A percentile compares a stretch with the other conserved stretches of the same genome.
phyloP scores from a whole-genome alignment of 2,329 filamentous ascomycete genomes.

The Penicillium paneum region DNA sequence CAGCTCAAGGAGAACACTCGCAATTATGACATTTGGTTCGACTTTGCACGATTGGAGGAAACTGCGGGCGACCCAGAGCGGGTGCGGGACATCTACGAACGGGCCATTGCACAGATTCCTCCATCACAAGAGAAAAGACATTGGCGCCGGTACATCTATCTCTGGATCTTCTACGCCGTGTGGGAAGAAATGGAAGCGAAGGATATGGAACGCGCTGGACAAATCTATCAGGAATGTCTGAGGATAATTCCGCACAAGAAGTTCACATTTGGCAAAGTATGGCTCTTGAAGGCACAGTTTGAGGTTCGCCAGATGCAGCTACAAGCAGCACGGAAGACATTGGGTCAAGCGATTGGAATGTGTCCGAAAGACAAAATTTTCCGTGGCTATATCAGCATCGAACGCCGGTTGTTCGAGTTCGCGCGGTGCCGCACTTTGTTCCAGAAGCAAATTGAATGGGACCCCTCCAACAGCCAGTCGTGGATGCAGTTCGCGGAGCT shows the following conservation, averaged over 20 bases:
- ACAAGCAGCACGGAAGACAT: constrained; percentile 74
- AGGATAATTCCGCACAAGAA: constrained; percentile 89
- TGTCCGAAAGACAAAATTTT: constrained; percentile 96
- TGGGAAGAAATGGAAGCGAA: constrained; percentile 88
- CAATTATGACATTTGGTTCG: constrained; percentile 97
- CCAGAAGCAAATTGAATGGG: constrained; percentile 91
- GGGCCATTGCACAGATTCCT: constrained; percentile 90
- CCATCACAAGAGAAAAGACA: constrained; percentile 95
- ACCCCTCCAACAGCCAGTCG: constrained; percentile 81
- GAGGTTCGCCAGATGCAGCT: constrained; percentile 85
- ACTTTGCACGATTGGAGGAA: constrained; percentile 89
- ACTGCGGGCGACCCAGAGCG: constrained; percentile 75
- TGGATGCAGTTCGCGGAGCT: constrained; percentile 97
- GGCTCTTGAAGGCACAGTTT: constrained; percentile 90
- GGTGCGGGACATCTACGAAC: constrained; percentile 89
- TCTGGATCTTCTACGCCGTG: constrained; percentile 96
- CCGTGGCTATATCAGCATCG: constrained; percentile 87
- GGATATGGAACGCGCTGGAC: constrained; percentile 72
- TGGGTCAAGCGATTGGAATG: constrained; percentile 87
- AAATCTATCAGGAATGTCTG: constrained; percentile 87
- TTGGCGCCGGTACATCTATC: constrained; percentile 94
- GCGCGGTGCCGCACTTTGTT: constrained; percentile 85
- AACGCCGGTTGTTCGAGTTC: constrained; percentile 93
- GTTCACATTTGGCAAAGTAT: constrained; percentile 96
- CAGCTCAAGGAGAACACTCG: constrained; percentile 90